These are phyloP conservation scores for Beta corolliflora DNA, from an alignment of 179 eudicot genomes.

Conservation along the genomic window DNA sequence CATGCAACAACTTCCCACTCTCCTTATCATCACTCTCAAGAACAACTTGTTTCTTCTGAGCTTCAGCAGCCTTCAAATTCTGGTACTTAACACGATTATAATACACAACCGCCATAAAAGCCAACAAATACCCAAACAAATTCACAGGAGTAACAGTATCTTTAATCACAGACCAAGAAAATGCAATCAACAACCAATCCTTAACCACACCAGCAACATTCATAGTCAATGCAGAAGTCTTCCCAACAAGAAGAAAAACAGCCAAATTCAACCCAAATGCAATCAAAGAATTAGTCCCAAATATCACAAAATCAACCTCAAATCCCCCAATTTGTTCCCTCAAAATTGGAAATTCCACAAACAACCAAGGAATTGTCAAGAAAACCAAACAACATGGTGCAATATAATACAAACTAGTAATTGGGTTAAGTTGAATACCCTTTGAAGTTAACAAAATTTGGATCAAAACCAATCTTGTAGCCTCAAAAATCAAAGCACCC, in stretches of 20 bases:
- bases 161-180: slow-evolving; percentile 68
- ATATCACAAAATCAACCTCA: slow-evolving; percentile 37
- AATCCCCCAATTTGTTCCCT: slow-evolving; percentile 18
- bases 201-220: slow-evolving; percentile 66
- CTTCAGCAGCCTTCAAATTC: slow-evolving; percentile 60
- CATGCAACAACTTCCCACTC: slow-evolving; percentile 36
- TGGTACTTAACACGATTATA: slow-evolving; percentile 53
- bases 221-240: slow-evolving; percentile 61
- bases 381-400: slow-evolving; percentile 50
- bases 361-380: slow-evolving; percentile 45
- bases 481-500: slow-evolving; percentile 48
- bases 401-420: slow-evolving; percentile 47
- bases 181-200: slow-evolving; percentile 59
- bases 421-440: slow-evolving; percentile 48
- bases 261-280: slow-evolving; percentile 59
- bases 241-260: slow-evolving; percentile 55
- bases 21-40: slow-evolving; percentile 38
- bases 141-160: slow-evolving; percentile 55
- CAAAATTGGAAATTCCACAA: slow-evolving; percentile 46
- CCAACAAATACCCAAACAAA: slow-evolving; percentile 52
- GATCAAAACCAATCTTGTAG: slow-evolving; percentile 53
- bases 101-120: slow-evolving; percentile 61
- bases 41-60: slow-evolving; percentile 39
- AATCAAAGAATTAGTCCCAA: slow-evolving; percentile 46
- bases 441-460: slow-evolving; percentile 42